Evolutionary conservation across 495 filamentous ascomycete species (phyloP).

Genomic region (Aspergillus nidulans): DNA sequence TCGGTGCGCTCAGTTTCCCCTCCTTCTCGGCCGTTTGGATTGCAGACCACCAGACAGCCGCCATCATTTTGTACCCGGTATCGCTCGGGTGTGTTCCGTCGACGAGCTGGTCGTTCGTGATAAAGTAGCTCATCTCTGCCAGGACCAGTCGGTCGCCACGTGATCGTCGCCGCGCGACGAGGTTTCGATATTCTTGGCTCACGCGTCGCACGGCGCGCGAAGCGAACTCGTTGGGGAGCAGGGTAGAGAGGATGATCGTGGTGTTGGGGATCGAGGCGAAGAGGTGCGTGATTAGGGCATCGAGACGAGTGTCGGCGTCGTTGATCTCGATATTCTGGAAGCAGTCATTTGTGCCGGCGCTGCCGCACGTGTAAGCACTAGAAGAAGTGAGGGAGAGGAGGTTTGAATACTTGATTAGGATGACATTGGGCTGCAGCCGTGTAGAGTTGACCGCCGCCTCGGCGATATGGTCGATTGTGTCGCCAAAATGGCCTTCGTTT

Average conservation of each 20-base stretch:
- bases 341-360: conserved; percentile 49
- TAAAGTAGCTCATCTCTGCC: conserved; percentile 45
- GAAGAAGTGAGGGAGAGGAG: background rate
- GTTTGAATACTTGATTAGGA: conserved; percentile 37
- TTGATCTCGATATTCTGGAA: conserved; percentile 29
- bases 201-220: conserved; percentile 23
- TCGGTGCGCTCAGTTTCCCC: conserved; percentile 16
- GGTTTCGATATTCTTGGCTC: conserved; percentile 32
- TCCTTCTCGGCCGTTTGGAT: conserved; percentile 28
- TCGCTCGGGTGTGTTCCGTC: conserved; percentile 50
- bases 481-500: conserved; percentile 48
- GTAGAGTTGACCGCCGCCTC: conserved; percentile 27
- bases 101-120: conserved; percentile 29
- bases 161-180: conserved; percentile 28
- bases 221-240: conserved; percentile 33
- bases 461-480: conserved; percentile 42
- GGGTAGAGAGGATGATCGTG: conserved; percentile 46
- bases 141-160: conserved; percentile 35
- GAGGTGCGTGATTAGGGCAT: conserved; percentile 32
- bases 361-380: background rate
- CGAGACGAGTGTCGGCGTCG: conserved; percentile 25
- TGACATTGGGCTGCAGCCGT: conserved; percentile 41
- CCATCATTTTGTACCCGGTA: conserved; percentile 50
- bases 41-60: conserved; percentile 45
- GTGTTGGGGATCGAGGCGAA: conserved; percentile 35